Base-by-base conservation (phyloP, 179 eudicot species). In the Patellifolia procumbens region DNA sequence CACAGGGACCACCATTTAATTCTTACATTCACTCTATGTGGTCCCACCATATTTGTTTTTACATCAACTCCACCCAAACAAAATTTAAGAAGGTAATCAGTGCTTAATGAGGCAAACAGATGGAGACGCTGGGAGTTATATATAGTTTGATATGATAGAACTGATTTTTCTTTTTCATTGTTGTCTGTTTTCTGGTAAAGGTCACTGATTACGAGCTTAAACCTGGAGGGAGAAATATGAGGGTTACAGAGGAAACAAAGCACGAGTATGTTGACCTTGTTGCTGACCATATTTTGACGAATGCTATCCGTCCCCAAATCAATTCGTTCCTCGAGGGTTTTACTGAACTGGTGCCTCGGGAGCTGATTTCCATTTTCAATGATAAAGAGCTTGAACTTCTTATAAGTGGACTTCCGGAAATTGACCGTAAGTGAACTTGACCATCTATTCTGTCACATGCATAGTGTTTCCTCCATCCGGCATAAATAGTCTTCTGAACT, bases 251-350 rank as follows among this genome's bases (percentile, higher is more conserved):
- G 83, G 99, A 96, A 82, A 96, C 97, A 64, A 96, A 91, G 83
- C 99, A 96, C 24, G 98, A 96, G 81, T 96, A 96, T 76, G 98
- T 96, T 35, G 99, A 93, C 78, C 97, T 96, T 76, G 99, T 96
- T 74, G 99, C 99, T 59, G 98, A 96, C 76, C 99, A 96, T 84
- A 93, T 89, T 42, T 83, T 96, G 86, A 96, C 99, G 26, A 96
- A 91, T 84, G 99, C 99, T 37, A 96, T 96, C 72, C 97, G 99
- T 22, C 99, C 99, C 72, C 99, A 96, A 87, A 96, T 96, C 70
- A 96, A 84, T 91, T 85, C 98, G 4, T 93, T 96, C 83, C 86
- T 93, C 63, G 94, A 93, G 61, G 99, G 99, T 75, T 96, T 93
- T 83, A 88, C 79, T 78, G 99, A 96, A 81, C 74, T 96, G 82